phyloP scores from a whole-genome alignment of 2,329 filamentous ascomycete species.

The Fonsecaea monophora region DNA sequence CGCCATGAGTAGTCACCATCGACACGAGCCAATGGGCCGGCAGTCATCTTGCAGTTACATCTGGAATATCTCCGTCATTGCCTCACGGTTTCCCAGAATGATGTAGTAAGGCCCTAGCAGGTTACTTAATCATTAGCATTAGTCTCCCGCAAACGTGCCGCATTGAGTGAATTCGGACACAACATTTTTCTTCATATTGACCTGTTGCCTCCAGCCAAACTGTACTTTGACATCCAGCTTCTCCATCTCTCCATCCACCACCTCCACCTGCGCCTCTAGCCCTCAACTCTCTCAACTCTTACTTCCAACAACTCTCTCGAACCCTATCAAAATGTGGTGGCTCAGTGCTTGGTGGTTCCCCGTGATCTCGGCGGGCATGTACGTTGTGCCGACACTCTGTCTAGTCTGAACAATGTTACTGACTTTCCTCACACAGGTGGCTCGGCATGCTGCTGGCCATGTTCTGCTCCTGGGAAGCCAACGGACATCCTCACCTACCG shows the following conservation, averaged over 20 bases:
- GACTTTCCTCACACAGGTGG: conserved; percentile 48
- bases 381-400: conserved; percentile 1
- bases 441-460: conserved; percentile 66
- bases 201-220: neutral
- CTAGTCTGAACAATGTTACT: neutral
- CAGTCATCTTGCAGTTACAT: neutral
- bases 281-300: conserved; percentile 1
- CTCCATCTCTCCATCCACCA: neutral
- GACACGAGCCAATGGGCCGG: neutral
- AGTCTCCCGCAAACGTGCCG: neutral
- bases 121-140: conserved; percentile 1
- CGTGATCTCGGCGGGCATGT: conserved; percentile 61
- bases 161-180: neutral
- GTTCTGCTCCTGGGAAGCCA: conserved; percentile 62
- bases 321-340: conserved; percentile 36
- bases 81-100: conserved; percentile 21
- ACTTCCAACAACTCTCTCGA: neutral
- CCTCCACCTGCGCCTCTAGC: neutral
- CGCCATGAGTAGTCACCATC: neutral
- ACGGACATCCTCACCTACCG: conserved; percentile 60
- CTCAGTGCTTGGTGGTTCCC: conserved; percentile 55
- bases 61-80: conserved; percentile 12
- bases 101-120: conserved; percentile 2
- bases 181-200: conserved; percentile 3
- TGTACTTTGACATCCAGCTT: neutral